Base-by-base conservation (phyloP, 2,329 filamentous ascomycete species). In the Exophiala alcalophila region DNA sequence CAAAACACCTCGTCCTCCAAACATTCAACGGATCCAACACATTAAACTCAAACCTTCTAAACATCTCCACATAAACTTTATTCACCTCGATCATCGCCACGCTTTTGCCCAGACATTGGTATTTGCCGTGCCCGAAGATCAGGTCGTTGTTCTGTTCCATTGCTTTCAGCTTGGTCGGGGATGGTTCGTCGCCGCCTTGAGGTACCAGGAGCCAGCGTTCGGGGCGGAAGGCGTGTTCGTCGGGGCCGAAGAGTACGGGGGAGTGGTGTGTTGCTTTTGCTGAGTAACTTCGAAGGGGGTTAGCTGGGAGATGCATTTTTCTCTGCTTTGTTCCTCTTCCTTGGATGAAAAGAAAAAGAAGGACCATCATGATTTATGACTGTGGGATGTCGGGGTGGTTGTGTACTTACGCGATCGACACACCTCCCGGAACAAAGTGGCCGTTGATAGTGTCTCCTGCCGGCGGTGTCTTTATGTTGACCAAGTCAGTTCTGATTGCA, bases 1-100 rank as follows among this genome's bases (percentile, higher is more conserved):
- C 45, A 28, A 30, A 49, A 25, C 41, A 52, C 11, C 32, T 35
- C 10, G 28, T 36, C 30, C 32, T 26, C 45, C 40, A 45, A 7
- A 28, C 25, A 4, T 35, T 26, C 32, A 39, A 23, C 14, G 47
- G 46, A 24, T 50, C 34, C 20, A 41, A 27, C n/a, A 47, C 21
- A 5, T 12, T 27, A 27, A 52, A 44, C 29, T 50, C 38, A 18
- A 50, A 52, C 18, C 47, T 23, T 7, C 35, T 25, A 9, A 52
- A 27, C 27, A 53, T 23, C 16, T 73, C 70, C 9, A 72, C 65
- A 30, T 73, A 55, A 3, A 65, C 59, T 47, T 76, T 76, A 44
- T 71, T 65, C 40, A 75, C 49, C 56, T 74, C 71, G 63, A 74
- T 70, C 36, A 69, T 54, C 1, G 71, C 71, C 37, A 75, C 69